phyloP scores from a whole-genome alignment of 306 rosid species.

The Lathyrus sativus region DNA sequence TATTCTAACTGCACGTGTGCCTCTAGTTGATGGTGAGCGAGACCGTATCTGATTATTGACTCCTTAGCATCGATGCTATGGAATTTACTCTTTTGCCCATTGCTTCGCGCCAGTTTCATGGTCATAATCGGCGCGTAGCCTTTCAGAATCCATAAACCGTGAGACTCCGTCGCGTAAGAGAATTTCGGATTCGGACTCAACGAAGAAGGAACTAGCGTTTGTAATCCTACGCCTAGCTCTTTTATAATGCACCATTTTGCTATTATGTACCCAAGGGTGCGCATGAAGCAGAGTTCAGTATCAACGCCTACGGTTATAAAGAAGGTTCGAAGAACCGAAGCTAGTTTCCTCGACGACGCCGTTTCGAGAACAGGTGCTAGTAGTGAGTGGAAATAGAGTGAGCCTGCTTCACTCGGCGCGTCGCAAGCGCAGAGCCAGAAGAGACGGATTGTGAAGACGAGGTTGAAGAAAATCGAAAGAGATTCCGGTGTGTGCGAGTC shows the following conservation, averaged over 20 bases:
- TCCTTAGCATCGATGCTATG: constrained; percentile 56
- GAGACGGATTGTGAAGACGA: constrained; percentile 69
- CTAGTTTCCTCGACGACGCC: constrained; percentile 43
- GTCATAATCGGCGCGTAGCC: constrained; percentile 80
- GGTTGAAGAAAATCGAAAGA: constrained; percentile 73
- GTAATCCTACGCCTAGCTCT: constrained; percentile 63
- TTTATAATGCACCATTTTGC: constrained; percentile 66
- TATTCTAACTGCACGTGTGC: constrained; percentile 83
- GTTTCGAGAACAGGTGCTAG: constrained; percentile 58
- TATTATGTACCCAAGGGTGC: constrained; percentile 79
- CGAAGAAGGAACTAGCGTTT: constrained; percentile 37
- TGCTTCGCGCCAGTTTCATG: constrained; percentile 55
- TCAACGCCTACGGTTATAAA: constrained; percentile 73
- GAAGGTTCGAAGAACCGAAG: constrained; percentile 65
- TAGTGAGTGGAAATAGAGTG: constrained; percentile 62
- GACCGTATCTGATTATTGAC: constrained; percentile 60
- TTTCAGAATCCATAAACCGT: constrained; percentile 78
- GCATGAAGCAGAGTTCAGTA: constrained; percentile 81
- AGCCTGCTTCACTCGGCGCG: constrained; percentile 73
- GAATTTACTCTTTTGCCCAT: constrained; percentile 41
- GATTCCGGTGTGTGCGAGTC: constrained; percentile 89
- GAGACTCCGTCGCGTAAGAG: constrained; percentile 71
- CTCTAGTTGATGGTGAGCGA: constrained; percentile 88
- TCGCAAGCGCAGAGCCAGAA: constrained; percentile 90
- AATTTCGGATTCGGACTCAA: constrained; percentile 42